Conservation (phyloP, 148 eudicot genomes). For the Chenopodium suecicum region DNA sequence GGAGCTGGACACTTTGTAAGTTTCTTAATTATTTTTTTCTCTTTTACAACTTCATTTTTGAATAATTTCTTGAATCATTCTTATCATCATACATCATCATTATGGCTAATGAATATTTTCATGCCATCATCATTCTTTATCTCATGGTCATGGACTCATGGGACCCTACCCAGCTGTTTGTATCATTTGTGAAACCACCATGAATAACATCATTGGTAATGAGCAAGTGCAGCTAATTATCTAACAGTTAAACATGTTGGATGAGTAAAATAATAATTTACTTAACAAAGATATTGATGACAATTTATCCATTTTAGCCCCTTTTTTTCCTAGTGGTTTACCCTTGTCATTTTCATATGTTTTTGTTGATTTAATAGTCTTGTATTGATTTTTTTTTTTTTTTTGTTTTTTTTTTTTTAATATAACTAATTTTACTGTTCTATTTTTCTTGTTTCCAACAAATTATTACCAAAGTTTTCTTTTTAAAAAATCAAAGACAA, state of each 20-base stretch:
- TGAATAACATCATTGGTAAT: neutral
- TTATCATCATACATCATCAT: slow-evolving; percentile 6
- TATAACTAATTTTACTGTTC: too few species aligned
- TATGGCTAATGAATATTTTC: neutral
- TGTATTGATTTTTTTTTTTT: too few species aligned
- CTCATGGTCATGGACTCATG: neutral
- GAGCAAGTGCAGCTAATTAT: neutral
- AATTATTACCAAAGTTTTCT: too few species aligned
- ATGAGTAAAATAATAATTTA: neutral
- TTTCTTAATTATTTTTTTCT: neutral
- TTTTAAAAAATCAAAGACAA: too few species aligned
- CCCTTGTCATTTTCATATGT: too few species aligned
- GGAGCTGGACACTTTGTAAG: slow-evolving; percentile 94
- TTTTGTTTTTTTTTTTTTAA: too few species aligned
- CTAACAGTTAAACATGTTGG: neutral
- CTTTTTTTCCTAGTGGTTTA: too few species aligned
- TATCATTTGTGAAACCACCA: neutral
- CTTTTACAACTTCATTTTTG: neutral
- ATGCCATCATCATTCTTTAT: neutral
- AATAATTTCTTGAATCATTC: neutral
- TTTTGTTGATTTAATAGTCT: too few species aligned
- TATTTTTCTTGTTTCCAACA: too few species aligned
- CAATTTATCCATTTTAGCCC: too few species aligned
- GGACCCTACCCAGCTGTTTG: neutral
- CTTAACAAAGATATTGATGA: neutral